These are phyloP conservation scores for Pholiota conissans DNA, from an alignment of 768 basidiomycete genomes.

Conservation along the genomic window DNA sequence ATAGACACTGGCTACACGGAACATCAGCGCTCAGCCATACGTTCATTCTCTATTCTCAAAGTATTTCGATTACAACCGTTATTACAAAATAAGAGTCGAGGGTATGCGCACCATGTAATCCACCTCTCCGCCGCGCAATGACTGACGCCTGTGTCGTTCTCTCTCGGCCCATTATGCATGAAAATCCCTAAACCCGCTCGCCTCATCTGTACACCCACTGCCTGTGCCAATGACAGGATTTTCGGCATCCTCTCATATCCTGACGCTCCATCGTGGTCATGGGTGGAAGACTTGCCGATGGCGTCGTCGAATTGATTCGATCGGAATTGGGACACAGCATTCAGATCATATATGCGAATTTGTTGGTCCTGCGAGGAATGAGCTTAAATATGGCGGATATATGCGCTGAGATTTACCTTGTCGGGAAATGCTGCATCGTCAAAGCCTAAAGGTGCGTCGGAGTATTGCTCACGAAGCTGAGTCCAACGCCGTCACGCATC, in stretches of 20 bases:
- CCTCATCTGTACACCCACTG: slow-evolving; percentile 52
- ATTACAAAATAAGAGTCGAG: background rate
- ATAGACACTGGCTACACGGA: too few relatives aligned
- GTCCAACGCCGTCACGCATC: slow-evolving; percentile 82
- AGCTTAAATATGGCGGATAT: background rate
- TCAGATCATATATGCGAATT: slow-evolving; percentile 64
- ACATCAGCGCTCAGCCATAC: too few relatives aligned
- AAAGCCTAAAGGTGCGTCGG: slow-evolving; percentile 71
- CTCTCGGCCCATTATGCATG: slow-evolving; percentile 43
- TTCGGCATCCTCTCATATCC: slow-evolving; percentile 22
- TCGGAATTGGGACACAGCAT: slow-evolving; percentile 79
- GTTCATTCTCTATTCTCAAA: too few relatives aligned
- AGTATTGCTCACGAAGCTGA: slow-evolving; percentile 69
- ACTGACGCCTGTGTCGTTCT: slow-evolving; percentile 67
- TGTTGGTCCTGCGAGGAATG: slow-evolving; percentile 33
- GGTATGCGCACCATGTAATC: slow-evolving; percentile 28
- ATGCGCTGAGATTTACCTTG: slow-evolving; percentile 44
- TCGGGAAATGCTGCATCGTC: slow-evolving; percentile 61
- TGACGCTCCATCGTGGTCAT: slow-evolving; percentile 18
- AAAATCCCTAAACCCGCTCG: slow-evolving; percentile 56
- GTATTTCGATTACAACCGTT: too few relatives aligned
- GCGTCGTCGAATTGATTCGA: slow-evolving; percentile 70
- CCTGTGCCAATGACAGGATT: slow-evolving; percentile 33
- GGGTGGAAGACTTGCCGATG: slow-evolving; percentile 43
- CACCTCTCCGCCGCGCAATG: slow-evolving; percentile 30